These are phyloP conservation scores for Venturia carpophila DNA, from an alignment of 2,329 filamentous ascomycete species.

Conservation along the genomic window DNA sequence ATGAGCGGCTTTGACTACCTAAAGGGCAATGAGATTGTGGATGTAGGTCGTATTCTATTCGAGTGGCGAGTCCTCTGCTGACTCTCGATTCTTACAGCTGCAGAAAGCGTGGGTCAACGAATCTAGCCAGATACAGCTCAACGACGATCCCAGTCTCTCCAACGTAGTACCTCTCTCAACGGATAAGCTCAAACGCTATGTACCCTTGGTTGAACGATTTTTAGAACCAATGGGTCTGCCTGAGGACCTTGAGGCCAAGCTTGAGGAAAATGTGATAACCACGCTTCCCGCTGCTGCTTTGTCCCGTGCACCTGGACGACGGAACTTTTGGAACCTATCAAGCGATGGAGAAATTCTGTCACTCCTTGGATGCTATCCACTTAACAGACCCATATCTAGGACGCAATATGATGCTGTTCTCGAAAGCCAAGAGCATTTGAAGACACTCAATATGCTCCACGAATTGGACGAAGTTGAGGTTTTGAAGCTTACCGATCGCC, in stretches of 20 bases:
- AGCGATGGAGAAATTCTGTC: conserved; percentile 9
- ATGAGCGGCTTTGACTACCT: conserved; percentile 11
- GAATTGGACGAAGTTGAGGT: conserved; percentile 4
- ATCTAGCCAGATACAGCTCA: background rate
- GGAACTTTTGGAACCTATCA: conserved; percentile 7
- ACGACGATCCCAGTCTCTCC: background rate
- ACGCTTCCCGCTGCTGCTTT: conserved; percentile 3
- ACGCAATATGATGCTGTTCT: conserved; percentile 4
- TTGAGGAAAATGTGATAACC: background rate
- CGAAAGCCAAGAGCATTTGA: conserved; percentile 2
- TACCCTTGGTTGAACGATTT: conserved; percentile 1
- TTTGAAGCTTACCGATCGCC: conserved; percentile 4
- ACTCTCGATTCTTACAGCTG: background rate
- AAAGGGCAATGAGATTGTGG: conserved; percentile 3
- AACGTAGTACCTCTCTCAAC: background rate
- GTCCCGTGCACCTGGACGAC: conserved; percentile 1
- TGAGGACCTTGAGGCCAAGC: background rate
- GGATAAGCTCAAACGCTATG: background rate
- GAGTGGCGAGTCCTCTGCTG: background rate
- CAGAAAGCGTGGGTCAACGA: conserved; percentile 13
- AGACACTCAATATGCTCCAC: conserved; percentile 11
- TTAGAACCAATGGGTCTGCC: background rate
- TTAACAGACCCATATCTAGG: background rate
- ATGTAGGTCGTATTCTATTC: background rate
- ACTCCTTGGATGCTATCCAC: conserved; percentile 10